phyloP scores from a whole-genome alignment of 1,284 basidiomycete genomes.

The Puccinia coronata region DNA sequence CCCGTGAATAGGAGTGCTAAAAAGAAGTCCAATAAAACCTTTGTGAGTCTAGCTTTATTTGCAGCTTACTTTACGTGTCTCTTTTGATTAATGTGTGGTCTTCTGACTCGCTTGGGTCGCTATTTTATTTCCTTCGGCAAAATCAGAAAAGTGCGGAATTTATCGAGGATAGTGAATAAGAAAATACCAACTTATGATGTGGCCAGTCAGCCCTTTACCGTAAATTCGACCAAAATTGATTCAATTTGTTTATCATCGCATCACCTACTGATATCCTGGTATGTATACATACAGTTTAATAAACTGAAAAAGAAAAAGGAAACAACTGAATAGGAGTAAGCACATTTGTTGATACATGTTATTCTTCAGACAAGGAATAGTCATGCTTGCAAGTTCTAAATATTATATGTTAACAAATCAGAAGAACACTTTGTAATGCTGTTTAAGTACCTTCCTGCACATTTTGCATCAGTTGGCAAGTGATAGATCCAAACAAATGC shows the following conservation, averaged over 20 bases:
- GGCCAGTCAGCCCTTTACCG: neutral
- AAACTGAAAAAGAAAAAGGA: neutral
- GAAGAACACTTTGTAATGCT: too few species aligned
- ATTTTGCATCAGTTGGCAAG: too few species aligned
- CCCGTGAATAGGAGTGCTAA: conserved; percentile 23
- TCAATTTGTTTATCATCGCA: neutral
- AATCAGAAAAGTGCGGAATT: conserved; percentile 49
- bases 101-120: neutral
- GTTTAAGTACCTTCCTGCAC: too few species aligned
- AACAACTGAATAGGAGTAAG: neutral
- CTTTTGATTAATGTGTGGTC: neutral
- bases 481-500: too few species aligned
- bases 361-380: too few species aligned
- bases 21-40: conserved; percentile 44
- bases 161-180: conserved; percentile 45
- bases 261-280: neutral
- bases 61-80: neutral
- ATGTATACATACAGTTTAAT: neutral
- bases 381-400: too few species aligned
- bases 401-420: too few species aligned
- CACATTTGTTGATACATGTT: neutral
- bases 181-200: neutral
- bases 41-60: conserved; percentile 20
- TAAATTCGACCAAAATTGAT: neutral
- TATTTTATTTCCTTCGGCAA: neutral